Percentiles rank a stretch among this genome's conserved stretches.
Conservation (phyloP, 2,329 filamentous ascomycete genomes). For the Clonostachys byssicola region DNA sequence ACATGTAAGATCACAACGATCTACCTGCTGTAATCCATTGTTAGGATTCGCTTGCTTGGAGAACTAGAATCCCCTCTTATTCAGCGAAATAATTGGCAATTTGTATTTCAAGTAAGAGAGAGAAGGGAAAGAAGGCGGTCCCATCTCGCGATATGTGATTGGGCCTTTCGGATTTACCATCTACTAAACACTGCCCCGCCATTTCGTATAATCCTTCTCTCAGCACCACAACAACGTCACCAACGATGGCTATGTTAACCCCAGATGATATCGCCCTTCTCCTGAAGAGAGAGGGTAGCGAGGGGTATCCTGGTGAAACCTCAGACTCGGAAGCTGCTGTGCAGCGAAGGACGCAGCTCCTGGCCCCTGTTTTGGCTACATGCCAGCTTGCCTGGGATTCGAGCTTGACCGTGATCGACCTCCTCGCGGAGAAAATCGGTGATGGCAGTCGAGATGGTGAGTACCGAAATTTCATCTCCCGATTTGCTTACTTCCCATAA, state of each 20-base stretch:
- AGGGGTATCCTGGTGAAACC: conserved; percentile 15
- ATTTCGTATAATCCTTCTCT: no score
- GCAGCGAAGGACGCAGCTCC: conserved; percentile 15
- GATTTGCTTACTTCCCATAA: background rate
- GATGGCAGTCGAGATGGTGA: conserved; percentile 52
- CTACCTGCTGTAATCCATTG: no score
- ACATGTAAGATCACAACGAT: no score
- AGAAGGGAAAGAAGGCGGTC: no score
- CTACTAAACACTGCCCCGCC: no score
- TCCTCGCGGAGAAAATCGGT: conserved; percentile 45
- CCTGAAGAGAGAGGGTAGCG: conserved; percentile 23
- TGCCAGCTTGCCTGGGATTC: conserved; percentile 35
- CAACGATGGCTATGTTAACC: conserved; percentile 13
- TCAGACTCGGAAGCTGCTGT: conserved; percentile 12
- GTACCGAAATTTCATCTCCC: conserved; percentile 10
- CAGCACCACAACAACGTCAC: no score
- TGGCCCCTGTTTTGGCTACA: conserved; percentile 30
- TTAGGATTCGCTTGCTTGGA: no score
- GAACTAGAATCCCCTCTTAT: no score
- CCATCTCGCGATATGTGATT: background rate
- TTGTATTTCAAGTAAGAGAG: no score
- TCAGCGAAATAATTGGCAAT: no score
- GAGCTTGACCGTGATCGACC: conserved; percentile 34
- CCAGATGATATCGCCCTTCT: conserved; percentile 30
- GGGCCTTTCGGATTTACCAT: background rate